Evolutionary conservation across 2,329 filamentous ascomycete species (phyloP).

Genomic region (Epichloe gansuensis): DNA sequence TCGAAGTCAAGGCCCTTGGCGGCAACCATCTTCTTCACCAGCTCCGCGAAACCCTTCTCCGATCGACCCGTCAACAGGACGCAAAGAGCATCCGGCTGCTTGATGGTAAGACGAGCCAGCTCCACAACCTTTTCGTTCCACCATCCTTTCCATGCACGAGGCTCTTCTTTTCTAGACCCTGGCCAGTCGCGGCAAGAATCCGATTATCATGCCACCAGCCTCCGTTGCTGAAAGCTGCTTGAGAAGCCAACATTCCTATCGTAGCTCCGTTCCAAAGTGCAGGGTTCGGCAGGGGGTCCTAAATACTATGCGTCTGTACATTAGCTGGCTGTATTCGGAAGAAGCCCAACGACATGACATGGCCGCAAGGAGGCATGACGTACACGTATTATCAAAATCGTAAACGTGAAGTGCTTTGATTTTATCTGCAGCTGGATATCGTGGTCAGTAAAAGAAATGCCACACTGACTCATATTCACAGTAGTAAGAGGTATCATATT

Average conservation of each 20-base stretch:
- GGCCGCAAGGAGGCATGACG: constrained; percentile 17
- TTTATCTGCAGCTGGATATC: constrained; percentile 40
- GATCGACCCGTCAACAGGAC: constrained; percentile 80
- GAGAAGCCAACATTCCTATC: constrained; percentile 62
- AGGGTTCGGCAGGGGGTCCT: constrained; percentile 81
- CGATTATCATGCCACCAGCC: constrained; percentile 95
- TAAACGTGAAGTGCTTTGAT: constrained; percentile 83
- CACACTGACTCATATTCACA: no score
- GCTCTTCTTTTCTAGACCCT: constrained; percentile 73
- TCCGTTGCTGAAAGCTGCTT: constrained; percentile 67
- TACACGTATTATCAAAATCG: constrained; percentile 95
- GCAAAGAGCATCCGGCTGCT: constrained; percentile 73
- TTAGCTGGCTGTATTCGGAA: neutral
- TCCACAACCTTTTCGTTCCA: constrained; percentile 90
- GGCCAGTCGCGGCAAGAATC: constrained; percentile 76
- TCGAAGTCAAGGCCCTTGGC: constrained; percentile 78
- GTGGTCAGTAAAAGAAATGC: neutral
- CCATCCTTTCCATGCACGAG: constrained; percentile 78
- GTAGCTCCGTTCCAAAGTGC: constrained; percentile 75
- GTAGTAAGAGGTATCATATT: neutral
- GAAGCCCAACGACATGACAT: neutral
- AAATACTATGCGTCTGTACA: constrained; percentile 52
- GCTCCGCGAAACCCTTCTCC: constrained; percentile 62
- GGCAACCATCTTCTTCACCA: constrained; percentile 69
- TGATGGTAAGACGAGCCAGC: constrained; percentile 67